Conservation (phyloP, 2,329 filamentous ascomycete genomes). For the Fonsecaea pedrosoi region DNA sequence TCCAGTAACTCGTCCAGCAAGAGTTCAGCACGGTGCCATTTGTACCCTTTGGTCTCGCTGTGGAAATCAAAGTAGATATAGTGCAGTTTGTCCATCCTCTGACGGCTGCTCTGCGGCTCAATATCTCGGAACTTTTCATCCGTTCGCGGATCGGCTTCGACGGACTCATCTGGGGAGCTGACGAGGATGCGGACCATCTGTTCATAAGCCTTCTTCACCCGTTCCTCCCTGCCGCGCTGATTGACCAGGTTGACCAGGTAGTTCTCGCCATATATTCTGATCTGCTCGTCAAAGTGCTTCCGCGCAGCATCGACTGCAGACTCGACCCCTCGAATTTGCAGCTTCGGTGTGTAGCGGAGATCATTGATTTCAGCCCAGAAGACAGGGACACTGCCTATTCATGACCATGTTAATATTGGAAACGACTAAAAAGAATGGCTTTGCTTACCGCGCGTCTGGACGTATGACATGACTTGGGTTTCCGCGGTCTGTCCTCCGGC, state of each 20-base stretch:
- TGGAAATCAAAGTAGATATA: conserved; percentile 99
- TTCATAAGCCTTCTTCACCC: conserved; percentile 92
- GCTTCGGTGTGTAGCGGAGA: conserved; percentile 85
- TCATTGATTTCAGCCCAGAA: conserved; percentile 98
- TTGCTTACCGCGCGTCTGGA: conserved; percentile 73
- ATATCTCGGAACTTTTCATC: conserved; percentile 83
- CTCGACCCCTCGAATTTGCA: conserved; percentile 86
- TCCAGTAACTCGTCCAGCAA: conserved; percentile 82
- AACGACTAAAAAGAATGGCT: not conserved
- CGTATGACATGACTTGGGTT: conserved; percentile 88
- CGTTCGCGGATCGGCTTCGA: conserved; percentile 69
- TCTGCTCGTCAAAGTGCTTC: conserved; percentile 92
- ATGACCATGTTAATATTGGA: not conserved
- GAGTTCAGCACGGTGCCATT: conserved; percentile 88
- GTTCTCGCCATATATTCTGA: conserved; percentile 91
- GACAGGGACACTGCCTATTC: conserved; percentile 81
- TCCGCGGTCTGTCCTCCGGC: conserved; percentile 70
- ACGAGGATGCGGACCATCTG: conserved; percentile 80
- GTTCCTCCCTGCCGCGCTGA: conserved; percentile 87
- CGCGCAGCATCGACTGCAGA: conserved; percentile 77
- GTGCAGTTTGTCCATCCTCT: conserved; percentile 82
- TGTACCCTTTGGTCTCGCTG: conserved; percentile 92
- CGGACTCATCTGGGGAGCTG: conserved; percentile 69
- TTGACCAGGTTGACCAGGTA: conserved; percentile 98
- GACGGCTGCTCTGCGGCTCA: conserved; percentile 54